A percentile compares a stretch with the other conserved stretches of the same genome.
phyloP scores from a whole-genome alignment of 495 filamentous ascomycete genomes.

The Podospora pseudopauciseta region DNA sequence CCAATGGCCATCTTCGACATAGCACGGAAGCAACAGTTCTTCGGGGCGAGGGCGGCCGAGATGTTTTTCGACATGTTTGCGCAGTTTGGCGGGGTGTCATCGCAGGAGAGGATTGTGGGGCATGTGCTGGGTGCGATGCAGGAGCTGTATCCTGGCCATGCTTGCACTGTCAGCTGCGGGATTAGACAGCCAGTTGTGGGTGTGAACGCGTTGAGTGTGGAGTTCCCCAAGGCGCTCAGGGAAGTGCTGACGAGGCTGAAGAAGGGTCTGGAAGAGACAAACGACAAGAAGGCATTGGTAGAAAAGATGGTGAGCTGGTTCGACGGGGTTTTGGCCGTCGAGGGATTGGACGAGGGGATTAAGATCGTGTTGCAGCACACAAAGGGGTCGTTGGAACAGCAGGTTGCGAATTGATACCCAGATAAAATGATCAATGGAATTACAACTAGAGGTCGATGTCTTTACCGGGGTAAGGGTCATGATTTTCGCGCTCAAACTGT shows the following conservation, averaged over 20 bases:
- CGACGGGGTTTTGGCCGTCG: slow-evolving; percentile 48
- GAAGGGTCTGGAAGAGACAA: slow-evolving; percentile 40
- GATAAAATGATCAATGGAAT: background rate
- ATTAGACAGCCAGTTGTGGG: slow-evolving; percentile 68
- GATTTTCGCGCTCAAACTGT: too few species aligned
- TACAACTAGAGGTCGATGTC: background rate
- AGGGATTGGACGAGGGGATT: slow-evolving; percentile 63
- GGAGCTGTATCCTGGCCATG: slow-evolving; percentile 53
- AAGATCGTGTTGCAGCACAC: slow-evolving; percentile 62
- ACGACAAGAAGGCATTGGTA: slow-evolving; percentile 45
- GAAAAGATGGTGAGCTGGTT: slow-evolving; percentile 59
- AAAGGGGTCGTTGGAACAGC: slow-evolving; percentile 31
- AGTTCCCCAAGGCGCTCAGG: slow-evolving; percentile 70
- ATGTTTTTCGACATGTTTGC: slow-evolving; percentile 78
- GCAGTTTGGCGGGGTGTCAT: slow-evolving; percentile 60
- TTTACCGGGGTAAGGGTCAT: too few species aligned
- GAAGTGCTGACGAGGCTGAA: slow-evolving; percentile 59
- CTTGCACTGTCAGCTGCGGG: slow-evolving; percentile 62
- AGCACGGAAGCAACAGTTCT: slow-evolving; percentile 71
- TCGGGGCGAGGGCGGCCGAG: slow-evolving; percentile 59
- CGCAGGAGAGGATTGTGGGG: slow-evolving; percentile 63
- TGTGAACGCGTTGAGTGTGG: slow-evolving; percentile 55
- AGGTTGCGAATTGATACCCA: slow-evolving; percentile 25
- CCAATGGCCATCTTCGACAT: slow-evolving; percentile 89
- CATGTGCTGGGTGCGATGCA: slow-evolving; percentile 68